Evolutionary conservation across 306 rosid species (phyloP).

Genomic region (Trifolium subterraneum): DNA sequence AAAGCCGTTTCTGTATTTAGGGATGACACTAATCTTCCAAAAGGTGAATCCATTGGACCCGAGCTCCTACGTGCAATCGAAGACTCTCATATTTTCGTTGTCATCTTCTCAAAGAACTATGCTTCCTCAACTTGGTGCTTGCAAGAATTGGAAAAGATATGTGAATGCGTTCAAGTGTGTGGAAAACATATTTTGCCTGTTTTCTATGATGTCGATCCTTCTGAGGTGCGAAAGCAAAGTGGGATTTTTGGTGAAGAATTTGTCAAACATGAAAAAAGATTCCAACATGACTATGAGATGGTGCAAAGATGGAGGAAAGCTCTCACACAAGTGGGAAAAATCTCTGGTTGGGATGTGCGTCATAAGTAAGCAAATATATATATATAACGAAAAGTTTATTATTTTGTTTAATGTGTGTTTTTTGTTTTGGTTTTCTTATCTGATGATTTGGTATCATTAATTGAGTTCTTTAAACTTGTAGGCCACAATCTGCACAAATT

Average conservation of each 20-base stretch:
- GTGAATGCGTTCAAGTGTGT: not conserved
- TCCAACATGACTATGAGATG: not conserved
- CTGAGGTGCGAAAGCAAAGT: not conserved
- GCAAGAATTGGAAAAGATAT: not conserved
- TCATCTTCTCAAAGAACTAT: not conserved
- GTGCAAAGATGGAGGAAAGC: not conserved
- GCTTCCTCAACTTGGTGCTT: constrained; percentile 18
- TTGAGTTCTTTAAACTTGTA: not conserved
- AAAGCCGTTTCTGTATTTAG: not conserved
- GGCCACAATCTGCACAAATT: not conserved
- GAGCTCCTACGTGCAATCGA: not conserved
- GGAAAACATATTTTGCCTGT: not conserved
- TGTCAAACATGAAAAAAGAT: not conserved
- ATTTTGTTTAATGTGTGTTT: not conserved
- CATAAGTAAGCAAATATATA: no score
- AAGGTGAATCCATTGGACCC: constrained; percentile 11
- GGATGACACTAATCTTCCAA: no score
- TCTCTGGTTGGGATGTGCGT: constrained; percentile 36
- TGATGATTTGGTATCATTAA: not conserved
- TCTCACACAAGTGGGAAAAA: not conserved
- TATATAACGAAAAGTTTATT: no score
- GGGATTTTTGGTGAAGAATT: not conserved
- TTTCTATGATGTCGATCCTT: not conserved
- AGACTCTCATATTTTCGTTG: not conserved
- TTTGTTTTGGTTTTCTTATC: not conserved